Conservation (phyloP, 768 basidiomycete genomes). For the Gymnopilus junonius region DNA sequence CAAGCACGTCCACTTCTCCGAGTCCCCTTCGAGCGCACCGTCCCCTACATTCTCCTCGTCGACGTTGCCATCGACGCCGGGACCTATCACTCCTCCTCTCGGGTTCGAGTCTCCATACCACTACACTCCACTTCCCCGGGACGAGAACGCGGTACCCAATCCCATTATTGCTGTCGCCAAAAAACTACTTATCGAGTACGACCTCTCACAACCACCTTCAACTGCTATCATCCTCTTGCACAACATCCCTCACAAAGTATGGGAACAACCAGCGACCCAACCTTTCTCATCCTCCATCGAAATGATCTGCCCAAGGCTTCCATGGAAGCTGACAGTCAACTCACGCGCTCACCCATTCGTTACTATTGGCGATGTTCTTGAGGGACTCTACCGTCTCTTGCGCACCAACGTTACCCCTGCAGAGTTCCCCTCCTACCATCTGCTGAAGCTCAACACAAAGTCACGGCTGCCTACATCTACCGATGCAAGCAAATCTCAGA, state of each 20-base stretch:
- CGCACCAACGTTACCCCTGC: slow-evolving; percentile 39
- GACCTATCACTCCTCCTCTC: slow-evolving; percentile 11
- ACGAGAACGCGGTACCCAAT: neutral
- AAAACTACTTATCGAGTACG: slow-evolving; percentile 11
- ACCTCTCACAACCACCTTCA: slow-evolving; percentile 15
- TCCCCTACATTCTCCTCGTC: slow-evolving; percentile 18
- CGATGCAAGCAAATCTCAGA: slow-evolving; percentile 42
- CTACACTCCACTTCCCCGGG: slow-evolving; percentile 4
- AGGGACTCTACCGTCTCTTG: slow-evolving; percentile 46
- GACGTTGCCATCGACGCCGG: slow-evolving; percentile 15
- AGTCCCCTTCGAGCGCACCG: slow-evolving; percentile 15
- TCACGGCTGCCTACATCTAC: slow-evolving; percentile 45
- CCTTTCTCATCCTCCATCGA: slow-evolving; percentile 37
- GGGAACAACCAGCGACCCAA: slow-evolving; percentile 37
- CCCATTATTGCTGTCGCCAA: slow-evolving; percentile 1
- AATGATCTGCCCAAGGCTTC: slow-evolving; percentile 34
- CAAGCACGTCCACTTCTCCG: slow-evolving; percentile 26
- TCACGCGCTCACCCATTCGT: slow-evolving; percentile 29
- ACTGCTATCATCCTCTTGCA: slow-evolving; percentile 9
- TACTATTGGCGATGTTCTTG: slow-evolving; percentile 50
- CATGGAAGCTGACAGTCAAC: slow-evolving; percentile 39
- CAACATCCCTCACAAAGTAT: slow-evolving; percentile 14
- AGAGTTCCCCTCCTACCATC: slow-evolving; percentile 45
- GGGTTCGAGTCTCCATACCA: slow-evolving; percentile 17
- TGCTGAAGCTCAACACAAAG: slow-evolving; percentile 29